Base-by-base conservation (phyloP, 163 green algal genomes). In the Prototheca cutis region DNA sequence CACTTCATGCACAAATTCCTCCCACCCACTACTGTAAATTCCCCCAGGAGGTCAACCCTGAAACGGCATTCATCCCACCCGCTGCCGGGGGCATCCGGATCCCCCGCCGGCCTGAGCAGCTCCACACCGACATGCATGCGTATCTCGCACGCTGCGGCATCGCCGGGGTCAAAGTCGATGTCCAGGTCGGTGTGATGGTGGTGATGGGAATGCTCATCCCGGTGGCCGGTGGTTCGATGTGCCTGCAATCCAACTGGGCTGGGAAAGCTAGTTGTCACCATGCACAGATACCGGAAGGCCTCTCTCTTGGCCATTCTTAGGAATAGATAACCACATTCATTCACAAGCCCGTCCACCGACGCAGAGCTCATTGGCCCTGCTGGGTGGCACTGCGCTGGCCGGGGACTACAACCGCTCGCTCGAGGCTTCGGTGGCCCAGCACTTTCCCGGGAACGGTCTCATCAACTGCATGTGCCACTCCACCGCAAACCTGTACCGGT, bases 381-480 rank as follows among this genome's bases (percentile, higher is more conserved):
- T 87, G 4, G 88, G 88, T 15, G 87, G 86, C 4, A 69, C 87
- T 6, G 70, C 75, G 6, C 30, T 85, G 1, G 80, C 92, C 2
- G 56, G 60, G 4, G 30, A 54, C 29, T 95, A 86, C 59, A 90
- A 98, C 47, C 53, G 52, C 1, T 86, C 87, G 0, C 75, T 98
- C 68, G 91, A 98, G 76, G 61, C 62, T 32, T 66, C 49, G 19
- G 47, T 62, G 21, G 48, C 58, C 4, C 31, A 31, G 17, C 29
- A 60, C 61, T 67, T 67, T 32, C 27, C 24, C 5, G 67, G 40
- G 62, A 97, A 97, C 73, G 76, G 91, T 65, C 69, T 77, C 67
- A 97, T 97, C 77, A 95, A 97, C 73, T 98, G 91, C 88, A 98
- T 98, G 91, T 96, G 87, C 75, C 91, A 97, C 83, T 91, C 84